Conservation (phyloP, 345 rosid species). For the Populus simonii region DNA sequence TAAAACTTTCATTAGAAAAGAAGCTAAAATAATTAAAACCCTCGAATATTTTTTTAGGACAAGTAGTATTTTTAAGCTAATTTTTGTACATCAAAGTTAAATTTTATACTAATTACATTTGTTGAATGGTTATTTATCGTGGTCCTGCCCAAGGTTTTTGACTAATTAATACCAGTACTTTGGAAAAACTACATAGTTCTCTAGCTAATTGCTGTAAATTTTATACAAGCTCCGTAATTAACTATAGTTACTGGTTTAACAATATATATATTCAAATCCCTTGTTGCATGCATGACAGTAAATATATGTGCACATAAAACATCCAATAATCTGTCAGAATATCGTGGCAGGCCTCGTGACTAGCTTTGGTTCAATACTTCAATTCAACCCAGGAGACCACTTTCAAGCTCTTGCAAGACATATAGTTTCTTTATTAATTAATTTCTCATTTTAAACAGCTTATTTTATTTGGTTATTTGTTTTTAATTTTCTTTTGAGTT, state of each 20-base stretch:
- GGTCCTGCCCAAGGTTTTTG: not conserved
- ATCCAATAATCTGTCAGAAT: not conserved
- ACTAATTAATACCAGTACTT: not conserved
- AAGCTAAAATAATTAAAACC: no score
- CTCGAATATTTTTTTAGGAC: no score
- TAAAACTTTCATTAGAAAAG: no score
- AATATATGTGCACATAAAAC: not conserved
- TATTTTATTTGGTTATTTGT: not conserved
- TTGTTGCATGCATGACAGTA: not conserved
- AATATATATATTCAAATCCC: not conserved
- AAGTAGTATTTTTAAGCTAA: no score
- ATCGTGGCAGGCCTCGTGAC: not conserved
- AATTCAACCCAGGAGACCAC: conserved; percentile 2
- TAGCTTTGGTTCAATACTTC: not conserved
- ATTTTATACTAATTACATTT: no score
- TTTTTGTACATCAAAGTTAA: no score
- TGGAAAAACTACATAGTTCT: not conserved
- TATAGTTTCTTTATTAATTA: not conserved
- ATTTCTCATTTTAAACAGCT: not conserved
- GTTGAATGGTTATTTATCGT: not conserved
- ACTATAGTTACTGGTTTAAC: not conserved
- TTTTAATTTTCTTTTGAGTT: conserved; percentile 11
- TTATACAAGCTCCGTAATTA: not conserved
- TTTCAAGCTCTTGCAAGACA: conserved; percentile 19
- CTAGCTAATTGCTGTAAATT: not conserved